These are phyloP conservation scores for Aspergillus fumigatiaffinis DNA, from an alignment of 2,329 filamentous ascomycete genomes.

Conservation along the genomic window DNA sequence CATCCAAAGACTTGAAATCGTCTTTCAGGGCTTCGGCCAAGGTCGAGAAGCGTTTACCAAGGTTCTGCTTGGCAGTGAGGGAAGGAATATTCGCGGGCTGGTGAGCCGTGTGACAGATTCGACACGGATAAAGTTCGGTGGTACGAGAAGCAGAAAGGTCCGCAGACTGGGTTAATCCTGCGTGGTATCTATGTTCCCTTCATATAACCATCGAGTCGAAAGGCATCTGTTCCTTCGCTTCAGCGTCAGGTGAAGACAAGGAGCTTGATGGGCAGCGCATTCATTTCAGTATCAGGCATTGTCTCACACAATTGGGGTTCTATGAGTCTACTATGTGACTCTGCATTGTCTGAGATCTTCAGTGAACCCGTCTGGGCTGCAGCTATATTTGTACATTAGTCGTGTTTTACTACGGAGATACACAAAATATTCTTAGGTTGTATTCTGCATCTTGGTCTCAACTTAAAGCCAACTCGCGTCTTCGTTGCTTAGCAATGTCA, in stretches of 20 bases:
- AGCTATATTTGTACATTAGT: not conserved
- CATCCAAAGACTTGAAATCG: conserved; percentile 73
- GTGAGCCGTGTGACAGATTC: conserved; percentile 78
- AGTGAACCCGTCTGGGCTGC: not conserved
- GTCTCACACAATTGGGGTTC: not conserved
- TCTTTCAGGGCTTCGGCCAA: conserved; percentile 78
- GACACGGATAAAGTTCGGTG: conserved; percentile 93
- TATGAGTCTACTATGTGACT: not conserved
- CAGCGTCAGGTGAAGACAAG: not conserved
- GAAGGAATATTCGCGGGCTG: conserved; percentile 67
- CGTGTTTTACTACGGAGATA: not conserved
- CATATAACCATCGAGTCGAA: conserved; percentile 2
- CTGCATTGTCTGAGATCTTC: not conserved
- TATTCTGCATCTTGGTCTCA: not conserved
- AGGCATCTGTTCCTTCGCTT: not conserved
- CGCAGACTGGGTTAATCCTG: conserved; percentile 68
- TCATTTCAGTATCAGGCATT: not conserved
- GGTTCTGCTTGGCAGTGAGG: conserved; percentile 81
- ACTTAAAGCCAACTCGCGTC: not conserved
- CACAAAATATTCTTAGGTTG: not conserved
- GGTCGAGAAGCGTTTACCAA: conserved; percentile 89
- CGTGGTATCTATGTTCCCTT: conserved; percentile 2
- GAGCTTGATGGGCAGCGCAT: not conserved
- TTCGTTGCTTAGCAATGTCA: not conserved
- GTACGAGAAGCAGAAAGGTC: conserved; percentile 76